Evolutionary conservation across 495 filamentous ascomycete genomes (phyloP).

Genomic region (Melanomma pulvis-pyrius): DNA sequence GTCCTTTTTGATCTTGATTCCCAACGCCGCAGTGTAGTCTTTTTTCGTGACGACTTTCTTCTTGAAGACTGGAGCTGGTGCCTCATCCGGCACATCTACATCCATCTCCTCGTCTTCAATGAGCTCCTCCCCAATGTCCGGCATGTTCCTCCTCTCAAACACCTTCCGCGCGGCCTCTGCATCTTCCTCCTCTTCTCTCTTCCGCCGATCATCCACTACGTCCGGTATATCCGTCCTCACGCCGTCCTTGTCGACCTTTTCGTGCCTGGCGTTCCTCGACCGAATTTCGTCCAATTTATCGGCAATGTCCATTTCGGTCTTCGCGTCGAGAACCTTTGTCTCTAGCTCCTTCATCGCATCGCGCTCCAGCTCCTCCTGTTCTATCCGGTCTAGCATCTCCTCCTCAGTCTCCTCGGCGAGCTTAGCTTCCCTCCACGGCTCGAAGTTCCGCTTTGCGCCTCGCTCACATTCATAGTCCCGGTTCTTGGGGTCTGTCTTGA

Average conservation of each 20-base stretch:
- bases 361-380: constrained; percentile 67
- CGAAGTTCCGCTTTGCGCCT: constrained; percentile 90
- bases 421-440: constrained; percentile 76
- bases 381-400: constrained; percentile 80
- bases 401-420: constrained; percentile 76
- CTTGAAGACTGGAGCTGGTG: constrained; percentile 22
- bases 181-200: constrained; percentile 76
- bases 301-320: constrained; percentile 94
- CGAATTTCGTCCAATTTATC: constrained; percentile 96
- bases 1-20: constrained; percentile 83
- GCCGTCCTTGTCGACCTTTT: constrained; percentile 67
- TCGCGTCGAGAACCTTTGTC: constrained; percentile 86
- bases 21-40: constrained; percentile 62
- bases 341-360: constrained; percentile 81
- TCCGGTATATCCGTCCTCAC: constrained; percentile 50
- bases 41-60: constrained; percentile 27
- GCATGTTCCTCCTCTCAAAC: constrained; percentile 67
- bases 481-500: constrained; percentile 91
- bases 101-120: constrained; percentile 44
- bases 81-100: neutral
- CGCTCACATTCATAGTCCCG: constrained; percentile 88
- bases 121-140: constrained; percentile 46
- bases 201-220: constrained; percentile 59
- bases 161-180: constrained; percentile 81
- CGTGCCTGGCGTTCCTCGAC: constrained; percentile 83